Base-by-base conservation (phyloP, 371 early-diverging fungal genomes). In the Basidiobolus meristosporus region DNA sequence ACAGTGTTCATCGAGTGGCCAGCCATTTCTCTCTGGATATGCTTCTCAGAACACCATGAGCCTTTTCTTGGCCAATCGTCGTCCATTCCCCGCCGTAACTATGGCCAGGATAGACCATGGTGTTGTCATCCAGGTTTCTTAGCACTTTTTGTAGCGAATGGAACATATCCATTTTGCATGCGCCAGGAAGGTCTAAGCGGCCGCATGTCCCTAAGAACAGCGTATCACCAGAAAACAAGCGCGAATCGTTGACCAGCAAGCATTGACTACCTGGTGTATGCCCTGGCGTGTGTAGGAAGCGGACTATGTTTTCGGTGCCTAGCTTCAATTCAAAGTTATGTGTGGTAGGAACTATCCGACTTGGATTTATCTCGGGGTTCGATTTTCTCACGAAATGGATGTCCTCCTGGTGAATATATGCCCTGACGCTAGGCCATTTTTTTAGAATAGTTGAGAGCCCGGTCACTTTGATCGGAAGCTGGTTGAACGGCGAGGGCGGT, bases 261-360 rank as follows among this genome's bases (percentile, higher is more conserved):
- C 81, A 76, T 54, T 86, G 84, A 23, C 79, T 78, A 2, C 90
- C 91, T 1, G 78, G 73, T 19, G 89, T 82, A 54, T 90, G 91
- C 7, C 91, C 91, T 0, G 89, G 88, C 16, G 85, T 85, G 50
- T 87, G 90, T 32, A 86, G 43, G 42, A 86, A 82, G 33, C 60
- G 50, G 18, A 87, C 50, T 3, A 52, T 47, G 0, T 68, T 64
- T 6, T 51, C 42, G 11, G 44, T 44, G 19, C 75, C 76, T 2
- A 85, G 48, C 1, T 43, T 51, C 31, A 85, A 43, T 0, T 45
- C 48, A n/a, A 58, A 56, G 2, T 74, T 72, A 40, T 81, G 70
- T 22, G 53, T 52, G n/a, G 82, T 78, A 2, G 63, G 56, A 1
- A 59, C 54, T 11, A 88, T 57, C 18, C 78, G 68, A 36, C 63